Base-by-base conservation (phyloP, 495 filamentous ascomycete genomes). In the Cairneyella variabilis region DNA sequence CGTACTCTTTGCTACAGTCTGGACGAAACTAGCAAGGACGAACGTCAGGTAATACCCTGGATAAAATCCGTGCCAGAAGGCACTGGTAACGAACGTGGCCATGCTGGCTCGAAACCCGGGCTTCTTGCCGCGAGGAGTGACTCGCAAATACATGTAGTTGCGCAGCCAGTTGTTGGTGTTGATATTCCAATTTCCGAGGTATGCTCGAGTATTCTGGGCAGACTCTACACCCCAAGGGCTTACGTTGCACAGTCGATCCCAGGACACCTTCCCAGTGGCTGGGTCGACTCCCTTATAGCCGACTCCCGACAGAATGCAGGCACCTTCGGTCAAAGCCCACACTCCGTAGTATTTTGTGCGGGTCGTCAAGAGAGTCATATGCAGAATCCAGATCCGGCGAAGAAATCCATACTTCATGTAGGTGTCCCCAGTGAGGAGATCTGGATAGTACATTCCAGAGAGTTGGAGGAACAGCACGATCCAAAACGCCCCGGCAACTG, bases 1-100 rank as follows among this genome's bases (percentile, higher is more conserved):
- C 82, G 56, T 77, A 96, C 92, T 89, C 74, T 98, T 98, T 9
- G 95, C 95, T 25, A 85, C 84, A 2, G 89, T 95, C 68, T 98
- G 93, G 34, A 96, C 77, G 57, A 98, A 89, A 17, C 87, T 86
- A 1, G 89, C 93, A 17, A 96, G 76, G 46, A 97, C 69, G 56
- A 98, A 98, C 8, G 88, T 76, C 43, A 98, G 66, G 67, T 98
- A 97, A 67, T 98, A 98, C 4, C 93, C 93, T 0, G 95, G 93
- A 57, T 93, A 93, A 71, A 97, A 97, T 16, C 93, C 93, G 67
- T 98, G 93, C 93, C 93, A 98, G 65, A 97, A 87, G 0, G 93
- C 93, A 59, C 86, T 91, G 25, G 93, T 97, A 7, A 81, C 79
- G 62, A 98, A 98, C 0, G 93, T 98, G 2, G 90, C 91, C 76